Percentiles rank a stretch among this genome's conserved stretches.
phyloP scores from a whole-genome alignment of 1,284 basidiomycete species.

The Apiotrichum sp. region DNA sequence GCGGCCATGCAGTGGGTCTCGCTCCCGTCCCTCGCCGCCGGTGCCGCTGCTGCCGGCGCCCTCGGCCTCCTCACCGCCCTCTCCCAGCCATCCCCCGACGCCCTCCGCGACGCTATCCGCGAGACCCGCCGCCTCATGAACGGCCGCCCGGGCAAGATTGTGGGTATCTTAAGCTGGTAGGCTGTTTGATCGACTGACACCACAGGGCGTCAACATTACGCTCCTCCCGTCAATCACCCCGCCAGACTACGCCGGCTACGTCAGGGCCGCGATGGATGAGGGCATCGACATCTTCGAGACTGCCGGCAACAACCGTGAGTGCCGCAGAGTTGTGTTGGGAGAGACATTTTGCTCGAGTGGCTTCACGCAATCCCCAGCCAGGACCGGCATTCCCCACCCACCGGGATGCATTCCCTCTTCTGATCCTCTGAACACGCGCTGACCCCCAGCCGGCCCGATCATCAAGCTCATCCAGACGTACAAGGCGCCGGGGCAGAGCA shows the following conservation, averaged over 20 bases:
- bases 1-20: constrained; percentile 39
- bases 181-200: neutral
- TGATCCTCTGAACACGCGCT: neutral
- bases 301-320: constrained; percentile 78
- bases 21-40: constrained; percentile 49
- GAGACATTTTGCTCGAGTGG: no score
- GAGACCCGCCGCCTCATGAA: constrained; percentile 63
- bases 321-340: neutral
- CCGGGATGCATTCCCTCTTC: no score
- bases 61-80: constrained; percentile 80
- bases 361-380: no score
- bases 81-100: constrained; percentile 77
- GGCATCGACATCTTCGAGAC: constrained; percentile 88
- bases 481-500: constrained; percentile 12
- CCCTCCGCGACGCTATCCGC: constrained; percentile 74
- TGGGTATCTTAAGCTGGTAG: constrained; percentile 16
- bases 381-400: no score
- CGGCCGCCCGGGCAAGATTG: constrained; percentile 57
- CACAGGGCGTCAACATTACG: constrained; percentile 81
- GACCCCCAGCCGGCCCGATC: constrained; percentile 59
- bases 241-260: constrained; percentile 78
- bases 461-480: constrained; percentile 71
- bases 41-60: constrained; percentile 79
- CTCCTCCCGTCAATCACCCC: constrained; percentile 83
- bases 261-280: constrained; percentile 75